Evolutionary conservation across 108 stramenopile species (phyloP).

Genomic region (Cyclotella sp.): DNA sequence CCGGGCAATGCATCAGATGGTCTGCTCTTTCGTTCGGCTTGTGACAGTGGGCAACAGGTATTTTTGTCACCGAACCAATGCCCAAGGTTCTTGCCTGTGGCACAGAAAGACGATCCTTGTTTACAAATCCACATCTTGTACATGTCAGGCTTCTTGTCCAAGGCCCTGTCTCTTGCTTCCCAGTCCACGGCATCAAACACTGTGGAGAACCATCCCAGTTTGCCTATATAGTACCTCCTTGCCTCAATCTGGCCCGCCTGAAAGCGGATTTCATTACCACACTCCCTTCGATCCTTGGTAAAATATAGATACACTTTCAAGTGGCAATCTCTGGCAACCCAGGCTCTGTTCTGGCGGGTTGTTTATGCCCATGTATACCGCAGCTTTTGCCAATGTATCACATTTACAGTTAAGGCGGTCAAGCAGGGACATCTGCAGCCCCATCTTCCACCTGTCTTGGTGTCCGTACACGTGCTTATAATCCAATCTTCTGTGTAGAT

Average conservation of each 20-base stretch:
- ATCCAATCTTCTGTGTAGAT: neutral
- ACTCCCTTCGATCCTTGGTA: neutral
- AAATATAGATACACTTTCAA: neutral
- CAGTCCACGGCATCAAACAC: neutral
- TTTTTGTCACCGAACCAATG: neutral
- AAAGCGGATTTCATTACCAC: neutral
- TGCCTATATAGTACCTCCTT: neutral
- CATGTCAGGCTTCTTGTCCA: neutral
- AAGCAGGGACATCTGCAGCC: neutral
- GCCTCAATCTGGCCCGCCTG: neutral
- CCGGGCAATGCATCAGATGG: too few species aligned
- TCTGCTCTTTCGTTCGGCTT: too few species aligned
- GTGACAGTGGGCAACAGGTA: neutral
- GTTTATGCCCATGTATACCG: too few species aligned
- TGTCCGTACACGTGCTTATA: conserved; percentile 8
- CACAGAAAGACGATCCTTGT: conserved; percentile 5
- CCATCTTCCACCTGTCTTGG: neutral
- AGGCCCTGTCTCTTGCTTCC: conserved; percentile 1
- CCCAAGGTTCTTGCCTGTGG: neutral
- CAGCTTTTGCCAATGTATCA: neutral
- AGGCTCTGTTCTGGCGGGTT: neutral
- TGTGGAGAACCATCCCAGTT: neutral
- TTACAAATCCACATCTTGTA: neutral
- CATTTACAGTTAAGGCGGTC: neutral
- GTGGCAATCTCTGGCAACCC: neutral